phyloP scores from a whole-genome alignment of 768 basidiomycete species.

The Nevesoporus exiguus region DNA sequence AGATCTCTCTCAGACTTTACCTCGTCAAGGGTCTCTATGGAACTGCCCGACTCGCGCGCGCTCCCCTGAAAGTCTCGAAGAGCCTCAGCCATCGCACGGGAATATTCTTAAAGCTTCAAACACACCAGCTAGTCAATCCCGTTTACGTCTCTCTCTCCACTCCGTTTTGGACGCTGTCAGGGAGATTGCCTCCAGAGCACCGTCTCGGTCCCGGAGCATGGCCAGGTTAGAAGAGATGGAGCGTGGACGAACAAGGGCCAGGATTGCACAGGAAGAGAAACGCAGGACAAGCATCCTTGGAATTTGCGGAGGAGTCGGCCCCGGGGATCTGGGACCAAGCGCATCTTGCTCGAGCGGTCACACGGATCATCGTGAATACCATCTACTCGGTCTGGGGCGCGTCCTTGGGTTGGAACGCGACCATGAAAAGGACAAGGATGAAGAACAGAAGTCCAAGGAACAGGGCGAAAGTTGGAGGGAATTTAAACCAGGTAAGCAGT shows the following conservation, averaged over 20 bases:
- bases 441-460: conserved; percentile 36
- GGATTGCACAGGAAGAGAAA: conserved; percentile 5
- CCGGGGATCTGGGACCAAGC: not conserved
- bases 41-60: not conserved
- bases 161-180: conserved; percentile 19
- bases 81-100: not conserved
- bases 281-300: not conserved
- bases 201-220: conserved; percentile 23
- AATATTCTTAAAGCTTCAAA: conserved; percentile 1
- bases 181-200: conserved; percentile 15
- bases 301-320: not conserved
- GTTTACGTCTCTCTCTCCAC: conserved; percentile 17
- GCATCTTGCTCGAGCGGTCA: not conserved
- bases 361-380: conserved; percentile 12
- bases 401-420: conserved; percentile 19
- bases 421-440: conserved; percentile 10
- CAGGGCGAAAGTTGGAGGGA: conserved; percentile 72
- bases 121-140: conserved; percentile 8
- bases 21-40: not conserved
- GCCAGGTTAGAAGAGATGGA: conserved; percentile 36
- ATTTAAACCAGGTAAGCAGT: conserved; percentile 73
- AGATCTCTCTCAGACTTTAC: not conserved
- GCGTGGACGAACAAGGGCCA: conserved; percentile 22
- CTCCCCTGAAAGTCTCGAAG: conserved; percentile 2
- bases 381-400: conserved; percentile 36